Evolutionary conservation across 108 stramenopile species (phyloP).

Genomic region (Cyclotella sp.): DNA sequence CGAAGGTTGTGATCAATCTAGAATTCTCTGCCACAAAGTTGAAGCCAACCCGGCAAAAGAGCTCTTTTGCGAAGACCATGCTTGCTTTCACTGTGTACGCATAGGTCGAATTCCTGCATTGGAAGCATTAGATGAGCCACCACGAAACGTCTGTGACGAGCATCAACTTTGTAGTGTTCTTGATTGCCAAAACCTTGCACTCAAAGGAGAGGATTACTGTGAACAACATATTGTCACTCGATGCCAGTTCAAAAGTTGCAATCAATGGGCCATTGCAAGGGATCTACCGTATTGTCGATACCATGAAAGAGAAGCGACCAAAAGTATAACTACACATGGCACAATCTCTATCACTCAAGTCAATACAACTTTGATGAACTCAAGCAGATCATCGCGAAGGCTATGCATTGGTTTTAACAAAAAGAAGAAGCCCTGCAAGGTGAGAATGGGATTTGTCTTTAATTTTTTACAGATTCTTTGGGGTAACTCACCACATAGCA

Average conservation of each 20-base stretch:
- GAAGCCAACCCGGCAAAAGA: not conserved
- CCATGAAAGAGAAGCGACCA: constrained; percentile 1
- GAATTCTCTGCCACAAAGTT: not conserved
- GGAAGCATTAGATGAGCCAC: constrained; percentile 30
- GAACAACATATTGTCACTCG: constrained; percentile 6
- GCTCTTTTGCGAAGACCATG: constrained; percentile 12
- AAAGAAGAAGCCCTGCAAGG: constrained; percentile 31
- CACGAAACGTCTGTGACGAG: constrained; percentile 33
- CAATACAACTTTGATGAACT: not conserved
- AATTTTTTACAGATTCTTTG: no score
- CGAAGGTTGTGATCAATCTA: constrained; percentile 20
- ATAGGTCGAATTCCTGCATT: constrained; percentile 15
- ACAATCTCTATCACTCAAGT: not conserved
- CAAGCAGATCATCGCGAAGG: not conserved
- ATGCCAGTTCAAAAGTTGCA: constrained; percentile 21
- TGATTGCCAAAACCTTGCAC: constrained; percentile 23
- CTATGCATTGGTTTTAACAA: constrained; percentile 31
- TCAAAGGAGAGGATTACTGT: constrained; percentile 25
- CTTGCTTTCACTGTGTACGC: constrained; percentile 29
- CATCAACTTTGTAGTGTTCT: constrained; percentile 27
- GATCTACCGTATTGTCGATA: constrained; percentile 20
- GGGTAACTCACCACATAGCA: no score
- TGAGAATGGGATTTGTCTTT: not conserved
- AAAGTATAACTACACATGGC: not conserved
- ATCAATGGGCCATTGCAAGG: constrained; percentile 19